A percentile compares a stretch with the other conserved stretches of the same genome.
Conservation (phyloP, 495 filamentous ascomycete species). For the Umbilicaria muhlenbergii region DNA sequence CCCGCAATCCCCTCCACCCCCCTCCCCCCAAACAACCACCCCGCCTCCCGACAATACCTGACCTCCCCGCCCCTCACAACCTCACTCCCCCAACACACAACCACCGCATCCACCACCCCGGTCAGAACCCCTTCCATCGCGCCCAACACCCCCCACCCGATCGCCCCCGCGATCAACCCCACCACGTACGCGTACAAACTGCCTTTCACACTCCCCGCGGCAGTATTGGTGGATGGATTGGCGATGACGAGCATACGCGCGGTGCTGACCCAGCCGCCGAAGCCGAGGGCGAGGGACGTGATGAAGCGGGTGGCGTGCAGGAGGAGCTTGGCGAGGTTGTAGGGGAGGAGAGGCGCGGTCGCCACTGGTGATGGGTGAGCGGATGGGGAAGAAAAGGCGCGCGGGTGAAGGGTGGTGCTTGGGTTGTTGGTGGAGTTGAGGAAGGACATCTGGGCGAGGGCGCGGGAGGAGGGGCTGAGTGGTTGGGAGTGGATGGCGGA, state of each 20-base stretch:
- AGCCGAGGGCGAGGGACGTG: constrained; percentile 76
- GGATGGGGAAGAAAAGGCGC: constrained; percentile 25
- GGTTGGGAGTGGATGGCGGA: constrained; percentile 85
- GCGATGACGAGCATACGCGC: constrained; percentile 50
- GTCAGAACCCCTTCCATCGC: constrained; percentile 87
- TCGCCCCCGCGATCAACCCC: constrained; percentile 75
- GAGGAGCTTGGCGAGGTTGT: constrained; percentile 79
- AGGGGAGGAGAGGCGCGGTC: constrained; percentile 41
- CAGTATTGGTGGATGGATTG: constrained; percentile 29
- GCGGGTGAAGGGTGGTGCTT: constrained; percentile 34
- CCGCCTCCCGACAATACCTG: constrained; percentile 74
- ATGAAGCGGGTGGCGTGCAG: constrained; percentile 80
- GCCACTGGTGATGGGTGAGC: constrained; percentile 25
- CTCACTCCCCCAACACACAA: constrained; percentile 79
- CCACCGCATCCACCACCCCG: constrained; percentile 78
- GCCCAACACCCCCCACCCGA: constrained; percentile 91
- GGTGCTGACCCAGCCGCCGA: constrained; percentile 94
- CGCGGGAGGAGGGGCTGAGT: constrained; percentile 56
- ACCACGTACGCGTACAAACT: constrained; percentile 93
- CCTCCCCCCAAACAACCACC: constrained; percentile 57
- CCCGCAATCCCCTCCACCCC: neutral
- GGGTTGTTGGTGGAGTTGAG: constrained; percentile 41
- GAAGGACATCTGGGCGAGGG: constrained; percentile 62
- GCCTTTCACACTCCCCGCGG: constrained; percentile 55
- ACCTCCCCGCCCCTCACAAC: constrained; percentile 42